Evolutionary conservation across 179 eudicot species (phyloP).

Genomic region (Vitellaria paradoxa): DNA sequence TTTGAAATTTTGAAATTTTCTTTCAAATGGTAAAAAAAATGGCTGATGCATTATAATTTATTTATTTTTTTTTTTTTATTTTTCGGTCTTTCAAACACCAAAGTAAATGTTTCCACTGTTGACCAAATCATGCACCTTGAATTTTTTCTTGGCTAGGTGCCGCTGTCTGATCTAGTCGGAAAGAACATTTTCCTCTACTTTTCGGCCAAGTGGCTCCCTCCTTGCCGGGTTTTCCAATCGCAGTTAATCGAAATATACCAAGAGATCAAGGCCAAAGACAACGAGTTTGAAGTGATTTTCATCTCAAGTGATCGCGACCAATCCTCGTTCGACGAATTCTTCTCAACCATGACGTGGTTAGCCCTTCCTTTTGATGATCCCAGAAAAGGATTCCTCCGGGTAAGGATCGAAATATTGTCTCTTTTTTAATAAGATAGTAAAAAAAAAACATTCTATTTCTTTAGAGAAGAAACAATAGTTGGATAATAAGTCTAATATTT

Average conservation of each 20-base stretch:
- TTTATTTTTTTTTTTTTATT: no score
- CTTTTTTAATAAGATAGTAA: no score
- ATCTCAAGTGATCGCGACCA: conserved; percentile 62
- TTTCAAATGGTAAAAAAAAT: no score
- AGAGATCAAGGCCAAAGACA: conserved; percentile 42
- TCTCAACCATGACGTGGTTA: conserved; percentile 65
- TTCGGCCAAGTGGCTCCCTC: conserved; percentile 74
- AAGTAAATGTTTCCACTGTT: conserved; percentile 14
- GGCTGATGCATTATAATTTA: no score
- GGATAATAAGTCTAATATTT: no score
- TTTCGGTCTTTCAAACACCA: no score
- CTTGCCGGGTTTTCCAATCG: conserved; percentile 66
- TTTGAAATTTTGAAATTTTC: no score
- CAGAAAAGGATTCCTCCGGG: conserved; percentile 30
- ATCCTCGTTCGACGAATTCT: conserved; percentile 51
- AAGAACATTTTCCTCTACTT: conserved; percentile 57
- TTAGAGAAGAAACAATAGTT: no score
- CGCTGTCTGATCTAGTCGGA: conserved; percentile 60
- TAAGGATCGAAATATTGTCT: no score
- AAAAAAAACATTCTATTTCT: no score
- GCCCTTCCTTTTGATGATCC: conserved; percentile 57
- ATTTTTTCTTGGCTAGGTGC: conserved; percentile 28
- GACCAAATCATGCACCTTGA: no score
- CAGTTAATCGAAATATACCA: conserved; percentile 49
- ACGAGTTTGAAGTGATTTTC: conserved; percentile 51